Percentiles rank a stretch among this genome's conserved stretches.
Evolutionary conservation across 176 grass and related monocot genomes (phyloP).

Genomic region (Lolium multiflorum): DNA sequence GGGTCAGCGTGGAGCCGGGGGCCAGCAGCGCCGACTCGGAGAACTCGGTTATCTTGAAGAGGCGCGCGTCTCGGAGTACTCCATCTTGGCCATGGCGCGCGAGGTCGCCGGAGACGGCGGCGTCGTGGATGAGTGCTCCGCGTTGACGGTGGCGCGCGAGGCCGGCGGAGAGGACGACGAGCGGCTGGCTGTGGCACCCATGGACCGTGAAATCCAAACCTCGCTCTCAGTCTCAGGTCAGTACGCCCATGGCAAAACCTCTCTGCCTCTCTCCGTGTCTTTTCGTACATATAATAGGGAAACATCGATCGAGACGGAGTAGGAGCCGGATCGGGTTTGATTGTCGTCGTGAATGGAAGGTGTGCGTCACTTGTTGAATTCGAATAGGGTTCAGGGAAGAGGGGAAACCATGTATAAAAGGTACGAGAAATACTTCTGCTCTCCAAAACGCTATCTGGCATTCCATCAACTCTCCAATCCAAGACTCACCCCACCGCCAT

Average conservation of each 20-base stretch:
- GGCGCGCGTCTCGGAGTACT: not conserved
- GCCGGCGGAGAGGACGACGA: not conserved
- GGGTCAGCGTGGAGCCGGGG: not conserved
- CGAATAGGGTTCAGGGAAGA: not conserved
- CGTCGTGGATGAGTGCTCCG: not conserved
- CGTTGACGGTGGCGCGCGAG: not conserved
- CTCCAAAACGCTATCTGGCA: too few species aligned
- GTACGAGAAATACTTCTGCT: too few species aligned
- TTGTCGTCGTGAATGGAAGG: not conserved
- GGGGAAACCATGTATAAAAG: too few species aligned
- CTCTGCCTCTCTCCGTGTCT: not conserved
- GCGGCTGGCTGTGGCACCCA: conserved; percentile 3
- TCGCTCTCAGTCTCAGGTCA: too few species aligned
- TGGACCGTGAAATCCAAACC: not conserved
- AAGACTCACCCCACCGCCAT: not conserved
- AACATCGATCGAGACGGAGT: not conserved
- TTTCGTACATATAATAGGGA: not conserved
- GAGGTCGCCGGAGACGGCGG: not conserved
- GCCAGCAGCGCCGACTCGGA: not conserved
- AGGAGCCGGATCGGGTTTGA: not conserved
- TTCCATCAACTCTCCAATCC: not conserved
- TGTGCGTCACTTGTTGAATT: not conserved
- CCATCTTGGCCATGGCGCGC: not conserved
- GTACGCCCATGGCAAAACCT: not conserved
- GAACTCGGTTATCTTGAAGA: conserved; percentile 4